Percentiles rank a stretch among this genome's conserved stretches.
Evolutionary conservation across 495 filamentous ascomycete species (phyloP).

Genomic region (Umbilicaria muhlenbergii): DNA sequence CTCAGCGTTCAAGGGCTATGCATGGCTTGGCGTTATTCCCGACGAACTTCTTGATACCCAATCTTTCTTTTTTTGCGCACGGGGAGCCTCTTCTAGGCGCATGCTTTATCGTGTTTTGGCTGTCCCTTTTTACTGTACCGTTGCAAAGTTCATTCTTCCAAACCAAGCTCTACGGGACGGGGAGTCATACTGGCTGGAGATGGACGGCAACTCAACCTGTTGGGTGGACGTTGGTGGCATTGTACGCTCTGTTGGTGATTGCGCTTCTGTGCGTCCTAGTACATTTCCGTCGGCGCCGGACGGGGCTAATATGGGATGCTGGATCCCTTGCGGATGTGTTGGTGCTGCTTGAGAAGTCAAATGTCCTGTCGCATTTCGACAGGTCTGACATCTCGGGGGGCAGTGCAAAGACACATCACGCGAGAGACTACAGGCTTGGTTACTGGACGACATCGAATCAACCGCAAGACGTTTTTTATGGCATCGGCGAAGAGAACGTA

Average conservation of each 20-base stretch:
- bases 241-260: conserved; percentile 52
- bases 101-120: conserved; percentile 42
- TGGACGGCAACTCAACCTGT: conserved; percentile 66
- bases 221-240: conserved; percentile 59
- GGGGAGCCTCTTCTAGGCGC: conserved; percentile 38
- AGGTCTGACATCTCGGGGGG: conserved; percentile 36
- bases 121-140: conserved; percentile 47
- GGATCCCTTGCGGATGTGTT: conserved; percentile 65
- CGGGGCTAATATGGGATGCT: conserved; percentile 75
- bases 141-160: conserved; percentile 51
- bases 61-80: conserved; percentile 37
- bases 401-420: conserved; percentile 28
- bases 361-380: conserved; percentile 54
- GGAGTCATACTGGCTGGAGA: conserved; percentile 38
- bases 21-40: conserved; percentile 29
- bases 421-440: conserved; percentile 50
- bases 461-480: conserved; percentile 44
- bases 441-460: conserved; percentile 59
- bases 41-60: conserved; percentile 41
- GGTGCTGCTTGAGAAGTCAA: conserved; percentile 61
- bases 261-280: conserved; percentile 35
- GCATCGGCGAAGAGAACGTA: conserved; percentile 44
- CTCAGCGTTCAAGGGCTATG: conserved; percentile 19
- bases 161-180: conserved; percentile 28
- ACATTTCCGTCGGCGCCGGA: conserved; percentile 34